Evolutionary conservation across 148 eudicot genomes (phyloP).

Genomic region (Persicaria tinctoria): DNA sequence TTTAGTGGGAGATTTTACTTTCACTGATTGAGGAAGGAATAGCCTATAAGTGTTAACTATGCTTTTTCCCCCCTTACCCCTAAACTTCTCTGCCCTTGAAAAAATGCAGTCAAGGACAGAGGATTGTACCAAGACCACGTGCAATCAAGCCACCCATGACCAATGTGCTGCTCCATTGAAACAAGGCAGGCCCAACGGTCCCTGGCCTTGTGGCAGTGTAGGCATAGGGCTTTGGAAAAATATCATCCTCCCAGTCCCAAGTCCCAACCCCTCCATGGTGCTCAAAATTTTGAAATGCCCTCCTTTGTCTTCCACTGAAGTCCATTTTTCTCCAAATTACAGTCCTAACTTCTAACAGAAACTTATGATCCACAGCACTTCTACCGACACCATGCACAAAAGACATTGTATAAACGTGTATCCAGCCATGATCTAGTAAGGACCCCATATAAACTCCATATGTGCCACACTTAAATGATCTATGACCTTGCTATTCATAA

Average conservation of each 20-base stretch:
- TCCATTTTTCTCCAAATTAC: neutral
- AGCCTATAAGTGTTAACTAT: neutral
- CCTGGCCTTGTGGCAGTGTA: neutral
- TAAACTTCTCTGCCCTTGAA: neutral
- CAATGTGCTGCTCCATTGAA: conserved; percentile 5
- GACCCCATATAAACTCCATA: neutral
- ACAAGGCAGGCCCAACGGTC: conserved; percentile 5
- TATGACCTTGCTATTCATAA: neutral
- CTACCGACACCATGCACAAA: neutral
- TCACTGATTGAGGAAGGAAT: conserved; percentile 3
- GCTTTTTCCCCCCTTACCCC: neutral
- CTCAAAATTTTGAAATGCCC: neutral
- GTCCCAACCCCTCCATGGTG: neutral
- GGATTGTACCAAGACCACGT: conserved; percentile 11
- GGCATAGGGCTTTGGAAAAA: neutral
- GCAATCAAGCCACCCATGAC: conserved; percentile 6
- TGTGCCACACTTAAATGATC: neutral
- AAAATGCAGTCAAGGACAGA: neutral
- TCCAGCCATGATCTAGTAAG: neutral
- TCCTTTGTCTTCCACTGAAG: neutral
- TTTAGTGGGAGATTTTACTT: neutral
- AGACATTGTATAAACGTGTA: neutral
- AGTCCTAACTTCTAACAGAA: neutral
- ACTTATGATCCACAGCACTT: neutral
- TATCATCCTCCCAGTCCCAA: neutral